A percentile compares a stretch with the other conserved stretches of the same genome.
Evolutionary conservation across 345 rosid species (phyloP).

Genomic region (Bruguiera gymnorhiza): DNA sequence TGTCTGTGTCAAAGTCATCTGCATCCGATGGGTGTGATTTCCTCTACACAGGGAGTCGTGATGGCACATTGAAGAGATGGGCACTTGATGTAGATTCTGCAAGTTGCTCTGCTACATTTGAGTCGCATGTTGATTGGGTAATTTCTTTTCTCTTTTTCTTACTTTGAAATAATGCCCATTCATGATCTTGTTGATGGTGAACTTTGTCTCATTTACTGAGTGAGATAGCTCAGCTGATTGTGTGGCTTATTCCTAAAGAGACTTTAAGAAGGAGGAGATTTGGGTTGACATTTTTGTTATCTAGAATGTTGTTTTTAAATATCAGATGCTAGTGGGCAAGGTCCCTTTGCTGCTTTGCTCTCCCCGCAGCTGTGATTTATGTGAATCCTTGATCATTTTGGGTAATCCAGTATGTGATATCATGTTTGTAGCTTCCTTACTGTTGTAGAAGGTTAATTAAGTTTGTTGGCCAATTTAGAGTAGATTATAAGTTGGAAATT

Average conservation of each 20-base stretch:
- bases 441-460: neutral
- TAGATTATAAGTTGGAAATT: constrained; percentile 6
- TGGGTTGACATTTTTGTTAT: neutral
- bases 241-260: neutral
- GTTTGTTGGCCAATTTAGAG: neutral
- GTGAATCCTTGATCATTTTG: neutral
- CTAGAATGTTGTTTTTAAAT: neutral
- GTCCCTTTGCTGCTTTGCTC: neutral
- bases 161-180: neutral
- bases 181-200: neutral
- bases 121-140: constrained; percentile 99
- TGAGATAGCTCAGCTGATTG: neutral
- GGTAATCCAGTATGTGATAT: neutral
- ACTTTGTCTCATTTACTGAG: neutral
- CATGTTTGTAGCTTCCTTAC: constrained; percentile 1
- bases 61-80: constrained; percentile 98
- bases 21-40: constrained; percentile 45
- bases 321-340: constrained; percentile 1
- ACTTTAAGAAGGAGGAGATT: constrained; percentile 1
- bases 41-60: constrained; percentile 98
- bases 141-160: constrained; percentile 11
- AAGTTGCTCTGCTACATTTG: constrained; percentile 88
- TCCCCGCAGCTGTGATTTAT: neutral
- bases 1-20: constrained; percentile 63
- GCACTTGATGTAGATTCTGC: constrained; percentile 59